Evolutionary conservation across 495 filamentous ascomycete species (phyloP).

Genomic region (Tuber microsphaerosporum): DNA sequence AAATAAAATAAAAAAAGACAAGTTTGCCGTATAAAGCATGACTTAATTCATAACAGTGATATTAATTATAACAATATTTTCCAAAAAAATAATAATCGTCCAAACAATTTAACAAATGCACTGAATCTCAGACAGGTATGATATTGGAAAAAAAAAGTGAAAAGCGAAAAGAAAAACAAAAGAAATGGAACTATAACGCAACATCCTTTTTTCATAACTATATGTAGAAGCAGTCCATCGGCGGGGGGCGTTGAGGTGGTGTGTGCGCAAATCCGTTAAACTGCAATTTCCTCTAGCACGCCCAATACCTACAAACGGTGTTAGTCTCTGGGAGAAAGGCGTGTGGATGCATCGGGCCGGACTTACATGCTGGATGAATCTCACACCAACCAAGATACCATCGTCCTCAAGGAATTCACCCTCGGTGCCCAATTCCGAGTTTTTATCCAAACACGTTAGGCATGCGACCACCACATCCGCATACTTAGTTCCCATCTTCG

Average conservation of each 20-base stretch:
- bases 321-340: not conserved
- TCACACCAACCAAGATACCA: constrained; percentile 48
- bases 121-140: not conserved
- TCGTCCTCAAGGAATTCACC: constrained; percentile 49
- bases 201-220: not conserved
- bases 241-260: not conserved
- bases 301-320: not conserved
- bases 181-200: not conserved
- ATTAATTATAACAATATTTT: too few relatives aligned
- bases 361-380: constrained; percentile 49
- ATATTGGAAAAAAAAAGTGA: not conserved
- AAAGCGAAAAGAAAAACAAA: not conserved
- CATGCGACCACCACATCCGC: constrained; percentile 49
- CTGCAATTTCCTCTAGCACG: not conserved
- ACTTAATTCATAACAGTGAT: too few relatives aligned
- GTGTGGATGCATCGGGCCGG: not conserved
- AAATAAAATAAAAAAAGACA: not conserved
- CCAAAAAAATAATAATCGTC: too few relatives aligned
- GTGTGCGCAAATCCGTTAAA: not conserved
- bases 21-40: too few relatives aligned
- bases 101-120: not conserved
- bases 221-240: not conserved
- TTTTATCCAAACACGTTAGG: constrained; percentile 52
- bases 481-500: constrained; percentile 50
- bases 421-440: constrained; percentile 47